Evolutionary conservation across 352 stramenopile genomes (phyloP), one percentile per base, ranked within the genome.

Genomic region (Phytophthora syringae): DNA sequence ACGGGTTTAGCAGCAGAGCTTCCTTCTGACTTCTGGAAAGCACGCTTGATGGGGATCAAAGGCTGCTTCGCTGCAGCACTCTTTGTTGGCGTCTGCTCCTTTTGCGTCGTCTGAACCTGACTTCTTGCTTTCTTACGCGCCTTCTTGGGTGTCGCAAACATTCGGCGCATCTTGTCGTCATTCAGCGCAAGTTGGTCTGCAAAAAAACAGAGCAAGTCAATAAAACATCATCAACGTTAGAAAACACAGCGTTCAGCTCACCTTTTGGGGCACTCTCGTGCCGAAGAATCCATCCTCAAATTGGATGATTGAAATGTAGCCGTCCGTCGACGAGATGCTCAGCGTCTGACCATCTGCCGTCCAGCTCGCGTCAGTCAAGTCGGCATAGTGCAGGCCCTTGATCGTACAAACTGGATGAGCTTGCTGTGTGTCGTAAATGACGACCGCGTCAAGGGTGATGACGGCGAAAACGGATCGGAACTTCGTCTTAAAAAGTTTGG

Each of bases 341-440:
- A 99, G 76, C n/a, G 86, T 83, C 37, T 86, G 87, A 12, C 95
- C 96, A 73, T 99, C 92, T 0, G 67, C 47, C 1, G 92, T 97
- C 97, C 97, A 99, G 43, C 82, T 87, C 25, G 83, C 88, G 77
- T 99, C 96, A 15, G 95, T 98, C 52, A 99, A 82, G 27, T 97
- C 89, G 10, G 95, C 90, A 80, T 98, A 98, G 76, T 99, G 97
- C 20, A 98, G 76, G 43, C 95, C 89, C 58, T 92, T 88, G 43
- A 96, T 84, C 25, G 97, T 88, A 39, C 86, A 92, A 7, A 99
- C 84, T 7, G 97, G 95, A 34, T 92, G 76, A 21, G 67, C 20
- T 84, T 91, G 84, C 82, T 92, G 81, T 5, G 97, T 98, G 69
- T 99, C 96, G 73, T 99, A 98, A 55, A 99, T 85, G n/a, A 98